Percentiles rank a stretch among this genome's conserved stretches.
These are phyloP conservation scores for Tanacetum coccineum DNA, from an alignment of 129 eudicot genomes.

Conservation along the genomic window DNA sequence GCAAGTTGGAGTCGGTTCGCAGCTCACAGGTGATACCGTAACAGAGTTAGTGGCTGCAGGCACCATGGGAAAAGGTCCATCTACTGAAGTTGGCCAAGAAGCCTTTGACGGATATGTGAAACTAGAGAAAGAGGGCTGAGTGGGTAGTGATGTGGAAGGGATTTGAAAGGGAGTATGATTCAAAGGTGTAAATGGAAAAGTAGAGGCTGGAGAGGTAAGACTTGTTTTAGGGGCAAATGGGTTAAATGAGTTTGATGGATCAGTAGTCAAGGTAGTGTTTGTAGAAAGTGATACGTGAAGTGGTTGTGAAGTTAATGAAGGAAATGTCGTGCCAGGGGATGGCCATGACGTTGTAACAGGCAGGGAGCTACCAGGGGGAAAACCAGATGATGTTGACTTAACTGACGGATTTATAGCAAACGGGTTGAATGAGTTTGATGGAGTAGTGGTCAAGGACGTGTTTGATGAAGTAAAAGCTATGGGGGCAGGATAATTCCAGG, in stretches of 20 bases:
- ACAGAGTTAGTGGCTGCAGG: constrained; percentile 3
- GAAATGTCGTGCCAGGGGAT: constrained; percentile 3
- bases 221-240: neutral
- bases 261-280: constrained; percentile 13
- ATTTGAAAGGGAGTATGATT: constrained; percentile 8
- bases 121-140: constrained; percentile 12
- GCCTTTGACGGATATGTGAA: constrained; percentile 9
- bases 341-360: no score
- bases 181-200: constrained; percentile 1
- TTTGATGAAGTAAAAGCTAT: constrained; percentile 14
- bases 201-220: neutral
- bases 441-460: neutral
- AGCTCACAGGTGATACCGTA: constrained; percentile 1
- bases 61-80: constrained; percentile 1
- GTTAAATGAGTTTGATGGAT: constrained; percentile 6
- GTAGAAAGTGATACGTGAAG: constrained; percentile 12
- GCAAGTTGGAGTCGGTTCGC: constrained; percentile 1
- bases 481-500: constrained; percentile 15
- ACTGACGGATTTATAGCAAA: no score
- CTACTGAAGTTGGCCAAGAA: constrained; percentile 7
- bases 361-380: no score
- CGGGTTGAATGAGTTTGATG: no score
- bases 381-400: no score
- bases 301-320: constrained; percentile 21
- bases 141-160: constrained; percentile 20